Base-by-base conservation (phyloP, 106 monocot genomes). In the Phalaenopsis equestris region DNA sequence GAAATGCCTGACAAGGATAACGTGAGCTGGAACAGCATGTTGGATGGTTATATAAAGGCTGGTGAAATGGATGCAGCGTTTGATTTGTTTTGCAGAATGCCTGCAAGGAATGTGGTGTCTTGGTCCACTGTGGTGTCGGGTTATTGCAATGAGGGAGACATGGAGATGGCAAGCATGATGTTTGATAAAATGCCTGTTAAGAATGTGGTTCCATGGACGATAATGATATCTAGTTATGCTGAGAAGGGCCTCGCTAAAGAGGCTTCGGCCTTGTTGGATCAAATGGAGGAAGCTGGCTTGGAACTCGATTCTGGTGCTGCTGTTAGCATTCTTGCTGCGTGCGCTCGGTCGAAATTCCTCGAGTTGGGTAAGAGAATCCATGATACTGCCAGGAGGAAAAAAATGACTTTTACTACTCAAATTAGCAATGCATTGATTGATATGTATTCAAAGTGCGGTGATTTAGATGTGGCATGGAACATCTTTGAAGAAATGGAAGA, bases 141-240 rank as follows among this genome's bases (percentile, higher is more conserved):
- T 7, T 96, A 87, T 65, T 90, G 95, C 56, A 89, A 88, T 58
- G 65, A 75, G 41, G 93, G 88, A 37, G 93, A 96, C 65, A 81
- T 93, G 89, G 88, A 90, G 42, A 89, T 90, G 89, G 95, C 95
- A 5, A 84, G 88, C 56, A 21, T 91, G 80, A 74, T 96, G 80
- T 96, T 96, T 61, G 91, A 96, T 82, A 93, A 75, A 58, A 96
- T 96, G 95, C 91, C 93, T 4, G 70, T 19, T 2, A 91, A 87
- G 81, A 96, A 93, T 72, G 88, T 96, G 81, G 89, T 96, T n/a
- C 9, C 88, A 1, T 96, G 95, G 95, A 96, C 95, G 0, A 91
- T 96, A 45, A 96, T 96, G 80, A 80, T 96, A 72, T 83, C 93
- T 38, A 91, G 86, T 0, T 96, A 90, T 86, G 95, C 93, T 0